phyloP scores from a whole-genome alignment of 495 filamentous ascomycete genomes.

The Penicillium robsamsonii region DNA sequence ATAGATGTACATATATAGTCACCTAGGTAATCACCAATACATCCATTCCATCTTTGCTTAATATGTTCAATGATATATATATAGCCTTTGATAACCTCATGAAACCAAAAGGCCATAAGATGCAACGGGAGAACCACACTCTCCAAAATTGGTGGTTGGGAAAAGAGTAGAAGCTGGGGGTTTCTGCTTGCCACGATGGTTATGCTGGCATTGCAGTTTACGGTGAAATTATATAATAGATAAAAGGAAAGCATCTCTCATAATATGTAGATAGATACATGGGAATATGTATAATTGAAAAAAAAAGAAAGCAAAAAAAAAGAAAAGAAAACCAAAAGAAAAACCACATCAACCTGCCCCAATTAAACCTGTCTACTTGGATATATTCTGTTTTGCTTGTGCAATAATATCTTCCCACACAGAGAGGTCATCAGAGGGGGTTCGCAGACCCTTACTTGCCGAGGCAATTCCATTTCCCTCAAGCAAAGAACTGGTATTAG shows the following conservation, averaged over 20 bases:
- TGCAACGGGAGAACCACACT: too few species aligned
- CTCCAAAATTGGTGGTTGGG: background rate
- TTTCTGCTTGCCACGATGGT: background rate
- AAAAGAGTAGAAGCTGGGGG: background rate
- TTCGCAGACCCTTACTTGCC: constrained; percentile 18
- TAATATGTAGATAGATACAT: background rate
- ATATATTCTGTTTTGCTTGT: constrained; percentile 17
- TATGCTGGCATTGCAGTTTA: background rate
- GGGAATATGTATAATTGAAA: background rate
- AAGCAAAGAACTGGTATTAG: constrained; percentile 13
- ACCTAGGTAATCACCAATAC: too few species aligned
- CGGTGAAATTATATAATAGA: background rate
- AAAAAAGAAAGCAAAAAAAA: background rate
- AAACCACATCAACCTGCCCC: background rate
- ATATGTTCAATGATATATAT: too few species aligned
- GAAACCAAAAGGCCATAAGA: too few species aligned
- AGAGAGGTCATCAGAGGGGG: constrained; percentile 23
- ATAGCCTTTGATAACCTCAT: too few species aligned
- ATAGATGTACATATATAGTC: too few species aligned
- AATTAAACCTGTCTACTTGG: background rate
- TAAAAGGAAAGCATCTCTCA: background rate
- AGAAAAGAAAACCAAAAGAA: too few species aligned
- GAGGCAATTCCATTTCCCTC: constrained; percentile 4
- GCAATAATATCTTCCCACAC: constrained; percentile 43
- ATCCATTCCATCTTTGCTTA: too few species aligned